Evolutionary conservation across 441 rosid species (phyloP), one percentile per base, ranked within the genome.

Genomic region (Macaranga tanarius): DNA sequence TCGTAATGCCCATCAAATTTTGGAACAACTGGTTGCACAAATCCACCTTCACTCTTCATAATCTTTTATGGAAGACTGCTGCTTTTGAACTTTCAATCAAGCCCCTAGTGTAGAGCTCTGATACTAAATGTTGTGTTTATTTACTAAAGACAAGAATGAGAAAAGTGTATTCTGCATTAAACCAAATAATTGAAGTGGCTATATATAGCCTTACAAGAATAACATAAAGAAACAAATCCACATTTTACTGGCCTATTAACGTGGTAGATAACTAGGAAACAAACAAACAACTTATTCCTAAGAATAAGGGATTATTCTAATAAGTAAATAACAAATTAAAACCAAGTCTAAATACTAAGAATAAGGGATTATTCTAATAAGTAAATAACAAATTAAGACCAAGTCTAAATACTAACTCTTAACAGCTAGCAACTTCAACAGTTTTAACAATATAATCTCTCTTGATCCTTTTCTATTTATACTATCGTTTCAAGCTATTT

Each of bases 261-360:
- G 5, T 61, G 65, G 65, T 31, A 61, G 15, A 15, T 61, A 19
- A 61, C 22, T 31, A 61, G 45, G 65, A 61, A 61, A 28, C 65
- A 61, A 61, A 31, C 44, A 23, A 23, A 7, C 20, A 56, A 56
- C 60, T 56, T 22, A 56, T 56, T 56, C 60, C 60, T 56, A 56
- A 56, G 60, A 22, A 56, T 22, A 22, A 56, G 28, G 28, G 28
- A 56, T 56, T 56, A 56, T 56, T 56, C 31, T 20, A 56, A 56
- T 15, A 22, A 56, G 28, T 56, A 56, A 56, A 22, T 22, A 56
- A 56, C 60, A n/a, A n/a, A n/a, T 3, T 54, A 17, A 31, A 0
- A 54, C 5, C 58, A n/a, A 54, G 58, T n/a, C 58, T 0, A 54
- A 54, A 54, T 19, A 54, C 45, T 6, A 38, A 61, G 44, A 61